A percentile compares a stretch with the other conserved stretches of the same genome.
These are phyloP conservation scores for Corchorus capsularis DNA, from an alignment of 345 rosid species.

Conservation along the genomic window DNA sequence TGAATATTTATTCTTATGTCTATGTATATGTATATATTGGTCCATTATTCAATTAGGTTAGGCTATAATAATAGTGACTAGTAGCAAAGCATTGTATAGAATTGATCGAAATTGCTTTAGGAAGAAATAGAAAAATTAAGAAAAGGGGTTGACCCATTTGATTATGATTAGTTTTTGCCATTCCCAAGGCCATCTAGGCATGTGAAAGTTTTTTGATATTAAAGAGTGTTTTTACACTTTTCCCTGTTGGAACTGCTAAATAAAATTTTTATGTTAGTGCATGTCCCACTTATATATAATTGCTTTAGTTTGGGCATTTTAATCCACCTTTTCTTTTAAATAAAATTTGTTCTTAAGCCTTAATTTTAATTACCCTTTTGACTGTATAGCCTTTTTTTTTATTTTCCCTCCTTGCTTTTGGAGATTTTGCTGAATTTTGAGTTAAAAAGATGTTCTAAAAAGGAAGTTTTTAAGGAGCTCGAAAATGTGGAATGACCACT, in stretches of 20 bases:
- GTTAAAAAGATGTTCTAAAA: slow-evolving; percentile 8
- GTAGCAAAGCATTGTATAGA: slow-evolving; percentile 26
- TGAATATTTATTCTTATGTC: neutral
- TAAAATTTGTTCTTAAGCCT: slow-evolving; percentile 25
- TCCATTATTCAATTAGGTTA: slow-evolving; percentile 16
- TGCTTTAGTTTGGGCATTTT: slow-evolving; percentile 40
- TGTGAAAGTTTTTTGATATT: slow-evolving; percentile 26
- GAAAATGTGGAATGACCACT: slow-evolving; percentile 20
- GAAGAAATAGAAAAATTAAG: slow-evolving; percentile 15
- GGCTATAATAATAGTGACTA: slow-evolving; percentile 25
- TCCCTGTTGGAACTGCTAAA: slow-evolving; percentile 27
- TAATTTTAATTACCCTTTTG: slow-evolving; percentile 43
- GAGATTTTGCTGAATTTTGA: slow-evolving; percentile 21
- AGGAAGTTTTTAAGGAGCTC: slow-evolving; percentile 20
- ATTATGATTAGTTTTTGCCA: slow-evolving; percentile 34
- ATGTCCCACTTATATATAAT: slow-evolving; percentile 27
- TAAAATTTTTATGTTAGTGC: slow-evolving; percentile 12
- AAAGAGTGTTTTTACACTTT: slow-evolving; percentile 12
- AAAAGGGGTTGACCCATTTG: slow-evolving; percentile 43
- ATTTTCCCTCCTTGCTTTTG: slow-evolving; percentile 22
- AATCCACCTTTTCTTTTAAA: slow-evolving; percentile 29
- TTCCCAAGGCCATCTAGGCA: slow-evolving; percentile 59
- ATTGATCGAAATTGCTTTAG: slow-evolving; percentile 23
- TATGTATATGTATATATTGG: neutral
- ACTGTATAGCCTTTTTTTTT: slow-evolving; percentile 37